Evolutionary conservation across 257 asterid species (phyloP).

Genomic region (Przewalskia tangutica): DNA sequence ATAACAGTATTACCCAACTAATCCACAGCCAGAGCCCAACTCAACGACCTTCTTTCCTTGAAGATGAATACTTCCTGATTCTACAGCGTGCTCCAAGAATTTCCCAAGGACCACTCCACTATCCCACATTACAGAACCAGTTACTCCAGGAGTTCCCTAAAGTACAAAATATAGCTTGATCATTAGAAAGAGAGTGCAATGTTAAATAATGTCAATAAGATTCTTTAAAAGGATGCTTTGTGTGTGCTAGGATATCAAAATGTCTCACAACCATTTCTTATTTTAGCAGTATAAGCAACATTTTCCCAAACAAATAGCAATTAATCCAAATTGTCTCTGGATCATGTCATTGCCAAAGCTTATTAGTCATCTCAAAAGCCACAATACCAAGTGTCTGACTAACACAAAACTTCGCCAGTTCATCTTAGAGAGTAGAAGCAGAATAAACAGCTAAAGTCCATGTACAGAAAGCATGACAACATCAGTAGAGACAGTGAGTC

Average conservation of each 20-base stretch:
- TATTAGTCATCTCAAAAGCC: neutral
- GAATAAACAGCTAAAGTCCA: neutral
- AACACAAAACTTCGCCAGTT: neutral
- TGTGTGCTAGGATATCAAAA: neutral
- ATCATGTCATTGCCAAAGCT: neutral
- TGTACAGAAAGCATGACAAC: neutral
- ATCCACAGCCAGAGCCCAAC: conserved; percentile 95
- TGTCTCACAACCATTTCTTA: neutral
- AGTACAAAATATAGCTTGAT: conserved; percentile 7
- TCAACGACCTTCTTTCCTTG: conserved; percentile 75
- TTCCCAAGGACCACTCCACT: conserved; percentile 85
- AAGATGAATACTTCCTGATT: conserved; percentile 43
- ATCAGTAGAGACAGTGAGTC: neutral
- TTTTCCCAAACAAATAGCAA: neutral
- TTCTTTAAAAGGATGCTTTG: neutral
- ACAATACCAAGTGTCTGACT: neutral
- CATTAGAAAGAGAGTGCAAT: neutral
- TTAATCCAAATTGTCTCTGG: neutral
- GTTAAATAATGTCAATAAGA: neutral
- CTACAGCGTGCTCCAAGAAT: conserved; percentile 79
- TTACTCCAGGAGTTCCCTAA: conserved; percentile 86
- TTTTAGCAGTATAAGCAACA: neutral
- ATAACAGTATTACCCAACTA: conserved; percentile 56
- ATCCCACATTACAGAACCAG: conserved; percentile 98
- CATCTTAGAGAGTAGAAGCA: neutral